Base-by-base conservation (phyloP, 352 stramenopile genomes). In the Peronospora tabacina region DNA sequence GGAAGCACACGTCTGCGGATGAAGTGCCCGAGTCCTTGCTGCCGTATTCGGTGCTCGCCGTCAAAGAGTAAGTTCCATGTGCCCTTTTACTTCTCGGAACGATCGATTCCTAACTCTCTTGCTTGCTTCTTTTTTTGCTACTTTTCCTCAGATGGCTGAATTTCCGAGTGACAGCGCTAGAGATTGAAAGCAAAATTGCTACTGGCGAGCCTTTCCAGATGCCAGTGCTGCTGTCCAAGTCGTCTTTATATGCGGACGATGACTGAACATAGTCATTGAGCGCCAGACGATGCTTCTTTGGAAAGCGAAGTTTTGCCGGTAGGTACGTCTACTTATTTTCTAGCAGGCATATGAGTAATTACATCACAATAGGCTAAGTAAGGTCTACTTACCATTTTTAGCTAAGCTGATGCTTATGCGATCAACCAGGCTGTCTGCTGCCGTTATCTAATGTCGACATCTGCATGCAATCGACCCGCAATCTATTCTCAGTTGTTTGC, bases 211-310 rank as follows among this genome's bases (percentile, higher is more conserved):
- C 74, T 7, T 90, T 94, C 60, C 69, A 81, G 46, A 86, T 94
- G 72, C 83, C 83, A 28, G 75, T 90, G 44, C 70, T 94, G 26
- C 50, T 94, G 26, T 90, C 81, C 55, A 94, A 94, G 63, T 90
- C 82, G 28, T 91, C 81, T 22, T 46, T 90, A 39, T 94, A 94
- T 52, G 76, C 76, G 3, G 82, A 94, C 45, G 82, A 91, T 55
- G 81, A 91, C 47, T 94, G 85, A 63, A 49, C 19, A 15, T 15
- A 45, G 36, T 38, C 48, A 7, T 29, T 40, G 32, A 43, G 46
- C 26, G 20, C 9, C 12, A 20, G 15, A 40, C n/a, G 40, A 7
- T 45, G 26, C 26, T 49, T 37, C 45, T 28, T 26, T 26, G 22
- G 22, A 26, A 7, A 26, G 5, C 4, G 22, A 26, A 26, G 22